Evolutionary conservation across 768 basidiomycete genomes (phyloP).

Genomic region (Boletus sp.): DNA sequence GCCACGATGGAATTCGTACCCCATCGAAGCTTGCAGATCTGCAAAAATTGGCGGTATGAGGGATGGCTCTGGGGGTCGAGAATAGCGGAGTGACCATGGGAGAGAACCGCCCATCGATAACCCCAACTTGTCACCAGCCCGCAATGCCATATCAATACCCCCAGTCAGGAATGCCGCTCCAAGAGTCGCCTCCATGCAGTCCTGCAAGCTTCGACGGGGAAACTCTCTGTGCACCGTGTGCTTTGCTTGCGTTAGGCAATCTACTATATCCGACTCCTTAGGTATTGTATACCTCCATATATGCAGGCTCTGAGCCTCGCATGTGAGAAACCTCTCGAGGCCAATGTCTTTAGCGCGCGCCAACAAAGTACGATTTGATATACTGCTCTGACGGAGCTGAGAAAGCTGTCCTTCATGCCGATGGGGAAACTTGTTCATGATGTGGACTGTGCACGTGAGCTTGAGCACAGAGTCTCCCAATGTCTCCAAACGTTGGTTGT

Average conservation of each 20-base stretch:
- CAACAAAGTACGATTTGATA: conserved; percentile 73
- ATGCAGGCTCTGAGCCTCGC: conserved; percentile 51
- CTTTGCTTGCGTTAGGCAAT: conserved; percentile 25
- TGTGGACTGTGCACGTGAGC: conserved; percentile 69
- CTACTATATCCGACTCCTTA: conserved; percentile 36
- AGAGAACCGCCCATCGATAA: conserved; percentile 70
- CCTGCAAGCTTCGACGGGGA: conserved; percentile 73
- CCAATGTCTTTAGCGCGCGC: conserved; percentile 61
- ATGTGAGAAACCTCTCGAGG: conserved; percentile 61
- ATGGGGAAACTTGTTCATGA: conserved; percentile 73
- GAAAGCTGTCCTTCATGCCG: conserved; percentile 84
- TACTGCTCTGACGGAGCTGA: conserved; percentile 55
- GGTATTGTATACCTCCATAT: conserved; percentile 59
- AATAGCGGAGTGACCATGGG: conserved; percentile 67
- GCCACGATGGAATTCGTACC: conserved; percentile 67
- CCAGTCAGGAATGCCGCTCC: conserved; percentile 76
- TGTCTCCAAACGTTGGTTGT: conserved; percentile 85
- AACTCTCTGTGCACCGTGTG: conserved; percentile 44
- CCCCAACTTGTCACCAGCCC: conserved; percentile 60
- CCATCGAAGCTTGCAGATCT: conserved; percentile 59
- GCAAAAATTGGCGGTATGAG: conserved; percentile 48
- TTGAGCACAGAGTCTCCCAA: conserved; percentile 84
- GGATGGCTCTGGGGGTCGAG: conserved; percentile 29
- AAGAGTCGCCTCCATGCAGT: conserved; percentile 84
- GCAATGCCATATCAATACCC: conserved; percentile 67